Conservation (phyloP, 73 alveolate genomes). For the Tetrahymena elliotti region DNA sequence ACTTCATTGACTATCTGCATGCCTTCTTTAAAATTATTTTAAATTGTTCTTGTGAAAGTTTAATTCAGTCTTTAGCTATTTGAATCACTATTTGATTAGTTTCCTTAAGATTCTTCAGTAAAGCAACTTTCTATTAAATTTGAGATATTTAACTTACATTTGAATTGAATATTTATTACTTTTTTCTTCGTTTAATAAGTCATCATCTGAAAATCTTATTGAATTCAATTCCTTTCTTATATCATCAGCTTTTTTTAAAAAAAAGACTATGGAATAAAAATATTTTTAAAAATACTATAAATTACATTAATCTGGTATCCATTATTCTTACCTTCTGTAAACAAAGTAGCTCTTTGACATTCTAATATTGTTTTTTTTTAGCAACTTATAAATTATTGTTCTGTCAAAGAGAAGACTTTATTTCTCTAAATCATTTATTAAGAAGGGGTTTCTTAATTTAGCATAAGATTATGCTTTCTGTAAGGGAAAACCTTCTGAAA, state of each 20-base stretch:
- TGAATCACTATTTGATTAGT: neutral
- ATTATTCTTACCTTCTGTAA: neutral
- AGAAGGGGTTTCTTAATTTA: conserved; percentile 71
- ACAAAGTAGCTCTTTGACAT: conserved; percentile 23
- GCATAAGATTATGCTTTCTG: conserved; percentile 77
- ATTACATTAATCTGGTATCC: conserved; percentile 23
- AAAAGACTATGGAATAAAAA: neutral
- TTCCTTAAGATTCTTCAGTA: neutral
- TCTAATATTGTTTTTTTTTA: conserved; percentile 28
- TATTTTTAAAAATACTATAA: too few relatives aligned
- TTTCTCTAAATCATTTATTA: conserved; percentile 78
- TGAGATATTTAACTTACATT: neutral
- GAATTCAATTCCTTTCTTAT: conserved; percentile 12
- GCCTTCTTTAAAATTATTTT: neutral
- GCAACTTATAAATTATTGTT: conserved; percentile 48
- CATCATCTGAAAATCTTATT: neutral
- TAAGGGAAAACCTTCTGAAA: conserved; percentile 83
- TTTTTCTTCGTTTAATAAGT: neutral
- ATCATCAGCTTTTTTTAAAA: conserved; percentile 5
- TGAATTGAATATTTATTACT: neutral
- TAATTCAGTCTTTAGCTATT: neutral
- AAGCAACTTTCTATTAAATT: neutral
- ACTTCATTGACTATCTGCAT: neutral
- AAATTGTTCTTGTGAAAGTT: neutral
- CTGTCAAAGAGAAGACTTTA: conserved; percentile 89